Evolutionary conservation across 495 filamentous ascomycete species (phyloP), one percentile per base, ranked within the genome.

Genomic region (Tuber indicum): DNA sequence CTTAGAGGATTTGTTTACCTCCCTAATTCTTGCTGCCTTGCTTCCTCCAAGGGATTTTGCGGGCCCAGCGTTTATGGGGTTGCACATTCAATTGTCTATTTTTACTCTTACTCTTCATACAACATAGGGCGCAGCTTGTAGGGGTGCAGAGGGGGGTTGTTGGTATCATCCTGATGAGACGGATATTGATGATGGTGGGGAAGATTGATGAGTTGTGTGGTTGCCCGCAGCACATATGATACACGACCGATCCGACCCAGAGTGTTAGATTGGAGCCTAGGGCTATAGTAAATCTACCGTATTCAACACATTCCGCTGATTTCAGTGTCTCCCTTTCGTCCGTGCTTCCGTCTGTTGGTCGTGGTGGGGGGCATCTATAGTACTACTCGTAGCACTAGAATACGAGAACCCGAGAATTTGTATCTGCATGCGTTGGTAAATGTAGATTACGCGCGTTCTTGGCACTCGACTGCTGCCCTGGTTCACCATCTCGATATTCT

Each of bases 1-100:
- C 96, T 96, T 89, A 99, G 89, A 99, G 82, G 82, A 89, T 92
- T 85, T 82, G 83, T 87, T 85, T 84, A 73, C 76, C 78, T 71
- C 77, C 80, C 78, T 73, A 74, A 74, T 76, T 72, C 75, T 79
- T 79, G 74, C 78, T 83, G 84, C 83, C 81, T 81, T 76, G 86
- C 86, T 83, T 79, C 87, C 87, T 86, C 84, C 81, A 86, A 84
- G 84, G 83, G 83, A 62, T 80, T 83, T 69, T 78, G 84, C 81
- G 74, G 80, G 79, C 62, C 76, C 73, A 72, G 75, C 74, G 49
- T 78, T 77, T 75, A 47, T 71, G 72, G 70, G 75, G 71, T 72
- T 69, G 49, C 78, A 81, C 74, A 77, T 45, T 72, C 66, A 42
- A 46, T 62, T 72, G 44, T 45, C 76, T 19, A 62, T 66, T 36